Conservation (phyloP, 345 rosid genomes). For the Lagerstroemia speciosa region DNA sequence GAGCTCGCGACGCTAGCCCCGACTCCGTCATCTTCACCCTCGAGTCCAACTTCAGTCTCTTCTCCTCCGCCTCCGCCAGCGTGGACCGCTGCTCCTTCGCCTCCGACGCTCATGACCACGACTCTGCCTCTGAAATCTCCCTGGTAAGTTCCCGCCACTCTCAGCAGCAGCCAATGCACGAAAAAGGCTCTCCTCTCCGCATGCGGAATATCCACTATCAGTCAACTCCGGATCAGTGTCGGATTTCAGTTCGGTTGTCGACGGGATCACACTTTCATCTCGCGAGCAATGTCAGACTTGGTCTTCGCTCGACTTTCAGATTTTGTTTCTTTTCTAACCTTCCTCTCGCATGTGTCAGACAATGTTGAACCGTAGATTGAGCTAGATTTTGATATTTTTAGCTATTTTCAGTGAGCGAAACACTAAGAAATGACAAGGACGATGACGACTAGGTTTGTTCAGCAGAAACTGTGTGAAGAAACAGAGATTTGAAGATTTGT, state of each 20-base stretch:
- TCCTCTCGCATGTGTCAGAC: neutral
- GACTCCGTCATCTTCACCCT: conserved; percentile 76
- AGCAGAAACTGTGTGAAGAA: neutral
- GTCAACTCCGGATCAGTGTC: neutral
- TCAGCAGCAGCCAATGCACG: neutral
- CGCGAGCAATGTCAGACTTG: neutral
- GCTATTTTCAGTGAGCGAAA: neutral
- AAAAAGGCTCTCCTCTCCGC: neutral
- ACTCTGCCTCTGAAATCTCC: conserved; percentile 61
- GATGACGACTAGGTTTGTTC: neutral
- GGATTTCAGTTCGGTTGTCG: neutral
- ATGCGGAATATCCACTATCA: neutral
- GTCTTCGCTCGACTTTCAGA: neutral
- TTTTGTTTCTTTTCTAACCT: neutral
- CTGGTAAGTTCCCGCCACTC: conserved; percentile 25
- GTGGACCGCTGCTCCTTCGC: conserved; percentile 88
- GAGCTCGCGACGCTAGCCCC: conserved; percentile 67
- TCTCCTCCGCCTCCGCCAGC: conserved; percentile 85
- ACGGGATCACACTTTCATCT: neutral
- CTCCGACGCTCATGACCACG: conserved; percentile 66
- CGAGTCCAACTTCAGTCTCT: conserved; percentile 73
- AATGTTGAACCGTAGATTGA: neutral
- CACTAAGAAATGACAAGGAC: neutral
- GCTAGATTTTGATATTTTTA: neutral
- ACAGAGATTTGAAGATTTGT: neutral